Evolutionary conservation across 2,329 filamentous ascomycete genomes (phyloP), one percentile per base, ranked within the genome.

Genomic region (Colletotrichum melonis): DNA sequence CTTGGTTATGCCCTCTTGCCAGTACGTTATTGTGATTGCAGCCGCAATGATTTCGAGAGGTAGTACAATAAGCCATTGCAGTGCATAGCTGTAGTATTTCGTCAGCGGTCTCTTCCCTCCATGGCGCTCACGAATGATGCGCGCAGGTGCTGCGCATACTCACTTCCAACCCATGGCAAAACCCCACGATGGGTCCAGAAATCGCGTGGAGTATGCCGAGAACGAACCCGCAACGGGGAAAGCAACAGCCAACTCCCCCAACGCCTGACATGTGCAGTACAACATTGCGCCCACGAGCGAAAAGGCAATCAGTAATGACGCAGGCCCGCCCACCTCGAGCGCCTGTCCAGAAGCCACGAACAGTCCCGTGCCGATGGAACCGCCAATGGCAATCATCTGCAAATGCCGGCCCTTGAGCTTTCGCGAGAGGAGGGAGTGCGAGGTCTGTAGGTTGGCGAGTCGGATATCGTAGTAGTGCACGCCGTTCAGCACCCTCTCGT

Each of bases 301-400:
- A 79, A 95, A 97, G n/a, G 93, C 93, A 59, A 97, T 88, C 28
- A 97, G 82, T 26, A 97, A 81, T 0, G 94, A 93, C 1, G 93
- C 95, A 5, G 95, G 95, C 3, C 95, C 95, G 76, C 94, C 95
- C 19, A 86, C 86, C 60, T 90, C 86, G 72, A 97, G 86, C 12
- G 94, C 91, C 73, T 86, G 87, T 65, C 94, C 94, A 0, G 94
- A 96, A 26, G 94, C 93, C 52, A 98, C 94, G 81, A 98, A 98
- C 2, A 98, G 86, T 76, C 95, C 95, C 28, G 93, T 95, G 90
- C 93, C 94, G 78, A 98, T 98, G 12, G 94, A 96, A 56, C 95
- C 95, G 77, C 95, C 95, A 77, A 98, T 97, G 16, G 96, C 96
- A 86, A 98, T 98, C 96, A 98, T 98, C 85, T 98, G 95, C 80